Percentiles rank a stretch among this genome's conserved stretches.
These are phyloP conservation scores for Scheffersomyces ergatensis DNA, from an alignment of 805 yeast species.

Conservation along the genomic window DNA sequence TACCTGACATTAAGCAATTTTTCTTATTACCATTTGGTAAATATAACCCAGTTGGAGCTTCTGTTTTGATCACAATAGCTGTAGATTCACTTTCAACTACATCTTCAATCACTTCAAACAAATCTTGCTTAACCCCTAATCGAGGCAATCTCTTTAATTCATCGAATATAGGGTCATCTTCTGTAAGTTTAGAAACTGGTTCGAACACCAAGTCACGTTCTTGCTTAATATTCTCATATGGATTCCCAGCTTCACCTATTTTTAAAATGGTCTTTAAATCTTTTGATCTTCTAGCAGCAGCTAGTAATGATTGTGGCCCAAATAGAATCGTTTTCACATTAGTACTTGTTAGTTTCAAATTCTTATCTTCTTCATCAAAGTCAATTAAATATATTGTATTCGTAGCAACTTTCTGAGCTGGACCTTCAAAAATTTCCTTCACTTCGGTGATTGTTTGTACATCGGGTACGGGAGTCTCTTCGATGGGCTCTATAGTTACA, in stretches of 20 bases:
- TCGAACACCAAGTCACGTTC: conserved; percentile 33
- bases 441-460: conserved; percentile 1
- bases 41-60: conserved; percentile 72
- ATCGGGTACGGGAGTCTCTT: background rate
- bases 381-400: conserved; percentile 55
- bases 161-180: conserved; percentile 39
- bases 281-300: conserved; percentile 51
- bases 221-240: conserved; percentile 28
- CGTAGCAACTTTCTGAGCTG: conserved; percentile 57
- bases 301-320: conserved; percentile 56
- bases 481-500: background rate
- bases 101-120: conserved; percentile 43
- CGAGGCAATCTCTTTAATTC: conserved; percentile 50
- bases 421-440: conserved; percentile 57
- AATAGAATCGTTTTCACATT: conserved; percentile 43
- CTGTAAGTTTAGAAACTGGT: conserved; percentile 31
- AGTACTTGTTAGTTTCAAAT: conserved; percentile 15
- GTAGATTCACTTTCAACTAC: conserved; percentile 37
- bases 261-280: conserved; percentile 52
- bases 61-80: conserved; percentile 51
- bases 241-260: conserved; percentile 38
- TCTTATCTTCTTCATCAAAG: conserved; percentile 35
- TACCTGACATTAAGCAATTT: conserved; percentile 73
- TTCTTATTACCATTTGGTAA: conserved; percentile 67
- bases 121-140: conserved; percentile 55